Percentiles rank a stretch among this genome's conserved stretches.
Conservation (phyloP, 73 alveolate genomes). For the Paraurostyla sp. region DNA sequence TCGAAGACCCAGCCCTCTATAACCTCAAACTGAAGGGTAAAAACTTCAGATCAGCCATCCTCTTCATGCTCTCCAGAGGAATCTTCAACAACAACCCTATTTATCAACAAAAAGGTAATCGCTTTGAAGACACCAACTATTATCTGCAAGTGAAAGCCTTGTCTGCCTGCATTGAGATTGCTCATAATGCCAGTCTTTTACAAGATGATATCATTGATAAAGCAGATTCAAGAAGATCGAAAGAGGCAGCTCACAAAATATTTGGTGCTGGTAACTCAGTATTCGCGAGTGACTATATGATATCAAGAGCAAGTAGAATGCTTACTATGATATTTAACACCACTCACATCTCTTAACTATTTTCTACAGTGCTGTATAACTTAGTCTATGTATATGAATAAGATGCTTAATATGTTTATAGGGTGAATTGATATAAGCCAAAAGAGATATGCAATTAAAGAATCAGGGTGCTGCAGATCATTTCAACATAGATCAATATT, state of each 20-base stretch:
- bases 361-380: conserved; percentile 66
- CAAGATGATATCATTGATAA: conserved; percentile 76
- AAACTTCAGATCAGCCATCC: conserved; percentile 70
- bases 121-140: conserved; percentile 14
- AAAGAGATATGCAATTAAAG: conserved; percentile 26
- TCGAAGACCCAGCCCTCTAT: conserved; percentile 69
- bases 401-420: background rate
- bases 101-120: background rate
- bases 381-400: conserved; percentile 38
- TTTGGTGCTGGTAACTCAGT: conserved; percentile 66
- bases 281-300: conserved; percentile 69
- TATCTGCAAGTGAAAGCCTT: conserved; percentile 44
- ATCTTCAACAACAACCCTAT: conserved; percentile 24
- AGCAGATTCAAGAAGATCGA: conserved; percentile 74
- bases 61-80: conserved; percentile 63
- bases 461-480: background rate
- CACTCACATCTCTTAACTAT: conserved; percentile 66
- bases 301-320: conserved; percentile 73
- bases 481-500: conserved; percentile 53
- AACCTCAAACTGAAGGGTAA: conserved; percentile 74
- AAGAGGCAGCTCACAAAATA: conserved; percentile 69
- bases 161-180: conserved; percentile 75
- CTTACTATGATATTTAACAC: conserved; percentile 58
- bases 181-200: conserved; percentile 75
- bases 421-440: conserved; percentile 78